Conservation (phyloP, 2,329 filamentous ascomycete genomes). For the Colletotrichum echinochloae region DNA sequence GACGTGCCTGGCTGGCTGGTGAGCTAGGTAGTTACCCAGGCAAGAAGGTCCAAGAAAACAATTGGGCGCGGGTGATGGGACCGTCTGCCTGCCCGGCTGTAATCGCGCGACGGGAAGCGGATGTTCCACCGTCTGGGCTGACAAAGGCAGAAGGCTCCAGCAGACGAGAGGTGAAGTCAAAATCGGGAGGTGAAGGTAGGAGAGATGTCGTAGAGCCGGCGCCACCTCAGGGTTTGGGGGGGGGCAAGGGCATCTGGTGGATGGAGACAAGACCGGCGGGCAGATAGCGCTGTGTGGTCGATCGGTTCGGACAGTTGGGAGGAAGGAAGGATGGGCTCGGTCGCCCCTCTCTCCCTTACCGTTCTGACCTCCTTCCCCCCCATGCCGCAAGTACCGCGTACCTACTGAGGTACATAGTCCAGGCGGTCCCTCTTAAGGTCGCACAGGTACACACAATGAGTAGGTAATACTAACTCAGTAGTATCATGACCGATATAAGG, state of each 20-base stretch:
- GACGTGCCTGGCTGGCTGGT: background rate
- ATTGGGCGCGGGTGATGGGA: background rate
- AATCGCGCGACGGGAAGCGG: conserved; percentile 7
- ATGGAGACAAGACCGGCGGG: background rate
- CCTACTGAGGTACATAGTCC: background rate
- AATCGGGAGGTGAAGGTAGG: conserved; percentile 6
- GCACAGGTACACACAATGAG: too few relatives aligned
- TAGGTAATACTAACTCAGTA: too few relatives aligned
- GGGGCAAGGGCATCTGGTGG: background rate
- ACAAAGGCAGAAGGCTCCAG: conserved; percentile 8
- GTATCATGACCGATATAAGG: too few relatives aligned
- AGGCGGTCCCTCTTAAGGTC: too few relatives aligned
- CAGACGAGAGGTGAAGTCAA: background rate
- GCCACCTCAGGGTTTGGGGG: conserved; percentile 8
- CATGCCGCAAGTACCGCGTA: background rate
- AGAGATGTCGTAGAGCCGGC: conserved; percentile 6
- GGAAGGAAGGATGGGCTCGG: conserved; percentile 5
- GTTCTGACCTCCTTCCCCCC: background rate
- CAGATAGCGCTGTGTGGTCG: background rate
- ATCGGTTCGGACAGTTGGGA: conserved; percentile 7
- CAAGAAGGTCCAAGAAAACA: background rate
- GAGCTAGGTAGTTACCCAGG: too few relatives aligned
- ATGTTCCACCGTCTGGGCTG: conserved; percentile 6
- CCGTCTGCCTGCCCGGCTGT: conserved; percentile 2
- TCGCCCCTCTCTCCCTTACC: background rate